Conservation (phyloP, 73 alveolate genomes). For the Symbiodinium natans region DNA sequence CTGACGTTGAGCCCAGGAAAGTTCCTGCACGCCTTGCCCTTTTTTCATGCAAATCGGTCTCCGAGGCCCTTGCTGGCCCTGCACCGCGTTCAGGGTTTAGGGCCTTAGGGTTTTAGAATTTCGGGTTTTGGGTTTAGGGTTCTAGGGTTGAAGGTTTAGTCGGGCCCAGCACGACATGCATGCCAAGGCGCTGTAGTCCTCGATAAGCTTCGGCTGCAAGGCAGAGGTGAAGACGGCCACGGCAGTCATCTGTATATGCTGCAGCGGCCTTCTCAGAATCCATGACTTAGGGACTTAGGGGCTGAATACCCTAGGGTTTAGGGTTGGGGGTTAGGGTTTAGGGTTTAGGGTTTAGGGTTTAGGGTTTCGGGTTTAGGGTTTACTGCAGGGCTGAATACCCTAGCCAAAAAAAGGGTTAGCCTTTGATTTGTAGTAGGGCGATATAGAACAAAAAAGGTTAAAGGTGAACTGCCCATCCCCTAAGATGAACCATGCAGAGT, state of each 20-base stretch:
- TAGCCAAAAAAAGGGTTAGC: too few species aligned
- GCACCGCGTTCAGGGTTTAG: too few species aligned
- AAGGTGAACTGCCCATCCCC: too few species aligned
- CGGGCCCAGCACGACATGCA: background rate
- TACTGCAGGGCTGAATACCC: background rate
- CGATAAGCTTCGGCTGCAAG: conserved; percentile 76
- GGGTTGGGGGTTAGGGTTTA: background rate
- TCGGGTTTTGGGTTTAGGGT: too few species aligned
- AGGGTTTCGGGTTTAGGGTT: background rate
- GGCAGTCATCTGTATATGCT: conserved; percentile 83
- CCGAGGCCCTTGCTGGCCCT: too few species aligned
- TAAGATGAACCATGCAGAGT: too few species aligned
- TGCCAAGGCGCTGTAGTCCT: conserved; percentile 51
- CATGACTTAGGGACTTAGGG: background rate
- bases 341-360: background rate
- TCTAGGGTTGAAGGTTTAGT: too few species aligned
- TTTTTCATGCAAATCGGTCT: too few species aligned
- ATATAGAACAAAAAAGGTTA: background rate
- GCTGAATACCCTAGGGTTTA: background rate
- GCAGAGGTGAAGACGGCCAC: conserved; percentile 72
- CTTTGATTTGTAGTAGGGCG: too few species aligned
- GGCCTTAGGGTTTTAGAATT: too few species aligned
- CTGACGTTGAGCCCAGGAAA: too few species aligned
- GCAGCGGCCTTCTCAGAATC: conserved; percentile 68
- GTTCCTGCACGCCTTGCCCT: too few species aligned